These are phyloP conservation scores for Exophiala aquamarina DNA, from an alignment of 2,329 filamentous ascomycete species.

Conservation along the genomic window DNA sequence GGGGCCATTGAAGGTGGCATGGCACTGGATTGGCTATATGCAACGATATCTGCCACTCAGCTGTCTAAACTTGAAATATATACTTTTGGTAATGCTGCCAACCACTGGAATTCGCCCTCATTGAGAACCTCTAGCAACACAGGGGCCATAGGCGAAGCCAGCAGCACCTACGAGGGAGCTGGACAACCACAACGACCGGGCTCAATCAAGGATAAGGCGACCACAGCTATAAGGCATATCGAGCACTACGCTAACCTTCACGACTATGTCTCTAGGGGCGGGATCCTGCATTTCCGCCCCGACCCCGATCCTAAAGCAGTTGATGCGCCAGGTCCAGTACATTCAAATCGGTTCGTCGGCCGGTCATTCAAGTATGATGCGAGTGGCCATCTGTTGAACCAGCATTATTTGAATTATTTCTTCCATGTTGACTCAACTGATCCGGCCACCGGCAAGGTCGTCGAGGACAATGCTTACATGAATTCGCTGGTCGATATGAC, in stretches of 20 bases:
- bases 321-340: background rate
- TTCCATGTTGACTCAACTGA: constrained; percentile 33
- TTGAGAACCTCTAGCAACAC: constrained; percentile 17
- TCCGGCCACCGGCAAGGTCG: constrained; percentile 19
- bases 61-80: constrained; percentile 69
- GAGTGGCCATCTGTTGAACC: constrained; percentile 44
- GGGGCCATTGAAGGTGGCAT: constrained; percentile 73
- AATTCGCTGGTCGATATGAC: constrained; percentile 30
- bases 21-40: constrained; percentile 73
- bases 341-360: constrained; percentile 48
- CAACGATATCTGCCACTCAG: constrained; percentile 66
- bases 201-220: constrained; percentile 29
- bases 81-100: constrained; percentile 76
- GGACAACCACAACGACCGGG: constrained; percentile 1
- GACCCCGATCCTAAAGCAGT: background rate
- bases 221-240: constrained; percentile 64
- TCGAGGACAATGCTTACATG: constrained; percentile 38
- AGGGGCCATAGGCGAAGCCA: background rate
- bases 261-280: constrained; percentile 74
- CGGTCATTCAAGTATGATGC: constrained; percentile 46
- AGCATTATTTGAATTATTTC: constrained; percentile 46
- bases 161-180: constrained; percentile 1
- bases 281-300: constrained; percentile 59
- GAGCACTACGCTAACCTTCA: constrained; percentile 76
- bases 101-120: constrained; percentile 76